Evolutionary conservation across 441 rosid genomes (phyloP).

Genomic region (Eruca vesicaria): DNA sequence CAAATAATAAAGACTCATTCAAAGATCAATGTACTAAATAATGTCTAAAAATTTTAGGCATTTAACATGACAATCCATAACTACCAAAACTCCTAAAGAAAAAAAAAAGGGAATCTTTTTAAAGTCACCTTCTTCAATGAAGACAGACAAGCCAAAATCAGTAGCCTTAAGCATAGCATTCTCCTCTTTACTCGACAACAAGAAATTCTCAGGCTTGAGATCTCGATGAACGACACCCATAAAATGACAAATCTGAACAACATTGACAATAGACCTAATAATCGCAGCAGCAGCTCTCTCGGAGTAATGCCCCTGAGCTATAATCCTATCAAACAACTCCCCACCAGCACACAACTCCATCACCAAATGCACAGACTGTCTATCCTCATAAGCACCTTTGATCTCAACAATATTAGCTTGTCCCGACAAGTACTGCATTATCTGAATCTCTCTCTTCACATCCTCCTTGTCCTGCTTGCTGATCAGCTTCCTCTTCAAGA

Average conservation of each 20-base stretch:
- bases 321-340: conserved; percentile 80
- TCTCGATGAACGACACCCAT: conserved; percentile 95
- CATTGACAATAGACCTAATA: conserved; percentile 67
- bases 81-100: neutral
- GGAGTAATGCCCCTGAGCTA: conserved; percentile 70
- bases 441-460: conserved; percentile 70
- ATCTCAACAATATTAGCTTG: conserved; percentile 78
- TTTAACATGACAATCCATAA: neutral
- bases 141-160: conserved; percentile 92
- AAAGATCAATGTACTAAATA: neutral
- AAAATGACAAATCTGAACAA: conserved; percentile 90
- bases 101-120: no score
- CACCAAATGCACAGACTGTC: conserved; percentile 69
- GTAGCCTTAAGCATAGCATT: conserved; percentile 78
- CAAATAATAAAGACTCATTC: neutral
- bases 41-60: neutral
- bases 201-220: conserved; percentile 93
- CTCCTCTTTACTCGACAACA: conserved; percentile 67
- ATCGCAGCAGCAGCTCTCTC: conserved; percentile 88
- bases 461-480: conserved; percentile 67
- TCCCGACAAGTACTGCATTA: conserved; percentile 85
- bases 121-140: conserved; percentile 77
- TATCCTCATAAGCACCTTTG: conserved; percentile 75
- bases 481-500: conserved; percentile 65
- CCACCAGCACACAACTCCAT: conserved; percentile 98